Evolutionary conservation across 768 basidiomycete species (phyloP).

Genomic region (Termitomyces sp.): DNA sequence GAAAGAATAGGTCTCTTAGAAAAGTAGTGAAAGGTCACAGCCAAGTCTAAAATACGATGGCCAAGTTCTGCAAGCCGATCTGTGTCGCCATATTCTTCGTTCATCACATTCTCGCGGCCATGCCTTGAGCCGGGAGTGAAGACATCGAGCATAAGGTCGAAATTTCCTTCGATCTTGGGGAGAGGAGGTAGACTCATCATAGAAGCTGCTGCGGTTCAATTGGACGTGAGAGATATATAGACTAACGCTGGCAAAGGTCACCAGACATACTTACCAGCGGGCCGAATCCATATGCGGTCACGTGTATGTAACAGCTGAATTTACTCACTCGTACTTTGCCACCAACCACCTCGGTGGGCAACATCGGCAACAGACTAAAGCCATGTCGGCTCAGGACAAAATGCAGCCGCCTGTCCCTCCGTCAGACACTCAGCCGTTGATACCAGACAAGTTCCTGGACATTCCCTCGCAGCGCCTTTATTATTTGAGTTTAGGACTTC

Average conservation of each 20-base stretch:
- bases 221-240: not conserved
- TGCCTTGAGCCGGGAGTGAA: constrained; percentile 42
- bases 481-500: constrained; percentile 64
- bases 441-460: constrained; percentile 71
- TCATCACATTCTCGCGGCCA: constrained; percentile 15
- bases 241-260: not conserved
- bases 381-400: constrained; percentile 17
- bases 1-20: constrained; percentile 35
- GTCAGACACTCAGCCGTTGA: constrained; percentile 35
- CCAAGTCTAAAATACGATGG: constrained; percentile 42
- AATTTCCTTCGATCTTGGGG: constrained; percentile 50
- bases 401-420: constrained; percentile 4
- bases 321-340: not conserved
- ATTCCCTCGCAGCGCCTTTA: constrained; percentile 79
- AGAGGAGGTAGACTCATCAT: constrained; percentile 34
- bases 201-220: not conserved
- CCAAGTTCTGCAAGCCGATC: constrained; percentile 60
- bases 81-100: constrained; percentile 50
- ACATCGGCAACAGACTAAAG: not conserved
- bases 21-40: constrained; percentile 46
- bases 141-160: constrained; percentile 51
- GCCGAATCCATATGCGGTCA: constrained; percentile 7
- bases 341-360: not conserved
- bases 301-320: constrained; percentile 4
- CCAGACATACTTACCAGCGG: too few relatives aligned